phyloP scores from a whole-genome alignment of 805 yeast genomes.

The Yarrowia sp. region DNA sequence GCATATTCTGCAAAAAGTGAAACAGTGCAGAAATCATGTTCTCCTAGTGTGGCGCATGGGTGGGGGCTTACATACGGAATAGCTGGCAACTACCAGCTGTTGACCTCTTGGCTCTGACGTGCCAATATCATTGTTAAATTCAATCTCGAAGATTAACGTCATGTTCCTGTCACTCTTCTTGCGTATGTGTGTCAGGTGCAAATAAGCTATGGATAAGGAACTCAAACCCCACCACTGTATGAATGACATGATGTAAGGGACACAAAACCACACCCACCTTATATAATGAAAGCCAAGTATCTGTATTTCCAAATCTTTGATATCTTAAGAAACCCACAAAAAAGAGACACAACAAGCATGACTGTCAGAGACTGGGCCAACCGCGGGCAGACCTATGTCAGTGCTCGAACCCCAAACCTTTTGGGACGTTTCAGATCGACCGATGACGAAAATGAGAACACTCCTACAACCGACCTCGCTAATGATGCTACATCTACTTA shows the following conservation, averaged over 20 bases:
- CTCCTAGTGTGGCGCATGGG: background rate
- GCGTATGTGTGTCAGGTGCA: background rate
- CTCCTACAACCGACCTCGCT: background rate
- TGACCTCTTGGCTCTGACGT: too few relatives aligned
- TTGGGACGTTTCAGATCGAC: slow-evolving; percentile 1
- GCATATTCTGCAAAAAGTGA: slow-evolving; percentile 17
- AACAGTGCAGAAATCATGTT: background rate
- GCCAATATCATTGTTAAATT: background rate
- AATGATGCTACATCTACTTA: background rate
- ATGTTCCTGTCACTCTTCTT: background rate
- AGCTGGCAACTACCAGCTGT: too few relatives aligned
- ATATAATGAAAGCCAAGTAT: background rate
- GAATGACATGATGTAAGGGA: background rate
- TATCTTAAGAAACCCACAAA: background rate
- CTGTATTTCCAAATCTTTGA: background rate
- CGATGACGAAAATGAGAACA: background rate
- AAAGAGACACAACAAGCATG: background rate
- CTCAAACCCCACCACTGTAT: background rate
- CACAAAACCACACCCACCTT: slow-evolving; percentile 1
- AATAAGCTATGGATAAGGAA: slow-evolving; percentile 5
- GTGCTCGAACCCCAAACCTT: background rate
- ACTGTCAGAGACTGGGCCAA: slow-evolving; percentile 13
- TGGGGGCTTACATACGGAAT: background rate
- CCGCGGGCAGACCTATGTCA: background rate
- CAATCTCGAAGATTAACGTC: background rate